phyloP scores from a whole-genome alignment of 2,329 filamentous ascomycete genomes.

The Claviceps paspali region DNA sequence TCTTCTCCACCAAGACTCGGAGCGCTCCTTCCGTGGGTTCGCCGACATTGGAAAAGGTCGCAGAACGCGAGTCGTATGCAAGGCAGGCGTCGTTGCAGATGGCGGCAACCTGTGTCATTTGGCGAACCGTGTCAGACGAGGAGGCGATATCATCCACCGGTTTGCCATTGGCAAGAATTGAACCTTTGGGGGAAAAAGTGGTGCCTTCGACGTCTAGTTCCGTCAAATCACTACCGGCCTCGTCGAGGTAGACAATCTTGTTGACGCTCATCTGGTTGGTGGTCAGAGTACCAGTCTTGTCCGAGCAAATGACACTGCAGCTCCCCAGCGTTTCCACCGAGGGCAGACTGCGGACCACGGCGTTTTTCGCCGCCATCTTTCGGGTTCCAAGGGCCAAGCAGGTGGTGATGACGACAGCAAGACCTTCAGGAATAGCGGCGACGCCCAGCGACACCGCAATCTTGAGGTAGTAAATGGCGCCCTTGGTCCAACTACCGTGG shows the following conservation, averaged over 20 bases:
- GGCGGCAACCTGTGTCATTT: constrained; percentile 56
- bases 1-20: constrained; percentile 81
- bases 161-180: constrained; percentile 54
- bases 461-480: constrained; percentile 98
- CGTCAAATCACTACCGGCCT: constrained; percentile 57
- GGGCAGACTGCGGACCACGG: constrained; percentile 86
- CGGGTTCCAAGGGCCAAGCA: constrained; percentile 90
- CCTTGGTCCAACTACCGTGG: constrained; percentile 88
- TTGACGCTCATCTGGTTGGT: constrained; percentile 99
- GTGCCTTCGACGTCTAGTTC: constrained; percentile 86
- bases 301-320: constrained; percentile 98
- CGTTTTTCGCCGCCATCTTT: constrained; percentile 98
- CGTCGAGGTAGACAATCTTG: constrained; percentile 73
- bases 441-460: constrained; percentile 97
- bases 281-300: constrained; percentile 95
- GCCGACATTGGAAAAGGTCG: constrained; percentile 67
- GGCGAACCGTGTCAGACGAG: constrained; percentile 60
- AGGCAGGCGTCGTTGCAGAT: constrained; percentile 84
- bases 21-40: constrained; percentile 93
- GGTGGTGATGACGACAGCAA: constrained; percentile 97
- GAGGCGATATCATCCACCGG: constrained; percentile 51
- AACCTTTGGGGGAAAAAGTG: constrained; percentile 74
- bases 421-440: constrained; percentile 90
- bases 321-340: constrained; percentile 96
- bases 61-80: constrained; percentile 62